phyloP scores from a whole-genome alignment of 1,284 basidiomycete genomes.

The Cutaneotrichosporon dermatis region DNA sequence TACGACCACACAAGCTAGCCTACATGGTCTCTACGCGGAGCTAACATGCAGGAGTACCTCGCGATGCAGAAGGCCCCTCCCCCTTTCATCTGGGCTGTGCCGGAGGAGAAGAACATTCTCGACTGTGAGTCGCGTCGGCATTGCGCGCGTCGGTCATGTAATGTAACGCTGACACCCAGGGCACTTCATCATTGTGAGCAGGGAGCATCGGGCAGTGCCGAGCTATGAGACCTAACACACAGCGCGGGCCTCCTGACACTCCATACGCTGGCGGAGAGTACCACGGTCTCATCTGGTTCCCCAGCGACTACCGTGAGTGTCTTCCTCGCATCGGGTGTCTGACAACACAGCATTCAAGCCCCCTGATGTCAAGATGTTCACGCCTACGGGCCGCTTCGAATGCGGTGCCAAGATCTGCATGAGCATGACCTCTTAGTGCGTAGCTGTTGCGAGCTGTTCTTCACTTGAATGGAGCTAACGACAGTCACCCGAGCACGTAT shows the following conservation, averaged over 20 bases:
- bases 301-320: slow-evolving; percentile 72
- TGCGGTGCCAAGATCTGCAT: slow-evolving; percentile 93
- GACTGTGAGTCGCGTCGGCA: slow-evolving; percentile 51
- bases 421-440: slow-evolving; percentile 90
- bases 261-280: slow-evolving; percentile 91
- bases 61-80: slow-evolving; percentile 90
- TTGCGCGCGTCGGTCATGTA: slow-evolving; percentile 61
- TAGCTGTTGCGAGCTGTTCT: neutral
- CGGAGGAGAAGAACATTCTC: slow-evolving; percentile 93
- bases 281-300: slow-evolving; percentile 70
- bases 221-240: neutral
- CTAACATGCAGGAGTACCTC: slow-evolving; percentile 69
- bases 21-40: too few relatives aligned
- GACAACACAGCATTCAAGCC: slow-evolving; percentile 68
- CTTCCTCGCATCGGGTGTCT: neutral
- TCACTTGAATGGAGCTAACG: neutral
- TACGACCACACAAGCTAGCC: neutral
- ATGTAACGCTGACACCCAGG: slow-evolving; percentile 52
- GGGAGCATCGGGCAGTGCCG: neutral
- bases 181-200: slow-evolving; percentile 80
- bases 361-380: slow-evolving; percentile 96
- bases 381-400: slow-evolving; percentile 87
- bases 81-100: slow-evolving; percentile 87
- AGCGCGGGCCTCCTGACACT: slow-evolving; percentile 90
- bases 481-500: slow-evolving; percentile 47